Conservation (phyloP, 1,284 basidiomycete species). For the Fistulinella cinereoalba region DNA sequence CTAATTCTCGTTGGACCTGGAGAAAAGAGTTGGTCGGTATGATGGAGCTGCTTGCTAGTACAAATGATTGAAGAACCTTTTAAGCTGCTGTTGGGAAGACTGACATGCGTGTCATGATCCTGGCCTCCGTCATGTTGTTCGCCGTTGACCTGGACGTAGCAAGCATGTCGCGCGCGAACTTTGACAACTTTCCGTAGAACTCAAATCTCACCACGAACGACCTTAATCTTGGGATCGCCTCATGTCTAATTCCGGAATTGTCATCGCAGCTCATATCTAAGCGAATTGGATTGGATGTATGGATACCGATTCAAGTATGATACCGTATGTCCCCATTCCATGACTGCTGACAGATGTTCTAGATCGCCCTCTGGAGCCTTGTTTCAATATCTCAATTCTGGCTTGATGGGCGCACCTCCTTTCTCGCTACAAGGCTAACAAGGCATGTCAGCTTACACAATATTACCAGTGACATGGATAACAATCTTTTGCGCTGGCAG, state of each 20-base stretch:
- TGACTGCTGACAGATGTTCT: conserved; percentile 4
- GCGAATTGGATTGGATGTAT: conserved; percentile 67
- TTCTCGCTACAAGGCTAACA: conserved; percentile 51
- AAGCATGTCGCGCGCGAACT: conserved; percentile 57
- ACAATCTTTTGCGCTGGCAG: conserved; percentile 35
- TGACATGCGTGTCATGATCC: conserved; percentile 61
- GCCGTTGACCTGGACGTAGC: conserved; percentile 56
- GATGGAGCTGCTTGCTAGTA: conserved; percentile 29
- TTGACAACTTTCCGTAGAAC: conserved; percentile 56
- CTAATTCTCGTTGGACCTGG: conserved; percentile 68
- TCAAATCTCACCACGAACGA: conserved; percentile 52
- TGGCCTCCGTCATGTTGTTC: conserved; percentile 67
- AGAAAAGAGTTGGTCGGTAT: conserved; percentile 49
- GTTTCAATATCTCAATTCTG: conserved; percentile 64
- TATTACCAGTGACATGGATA: conserved; percentile 32
- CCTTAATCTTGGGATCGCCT: conserved; percentile 67
- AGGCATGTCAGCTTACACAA: conserved; percentile 24
- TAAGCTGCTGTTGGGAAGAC: conserved; percentile 54
- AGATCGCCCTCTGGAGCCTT: conserved; percentile 56
- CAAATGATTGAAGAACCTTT: conserved; percentile 18
- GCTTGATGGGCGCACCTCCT: conserved; percentile 52
- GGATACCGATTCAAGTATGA: conserved; percentile 63
- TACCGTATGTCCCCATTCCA: neutral
- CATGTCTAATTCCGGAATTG: conserved; percentile 60
- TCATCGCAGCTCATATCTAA: conserved; percentile 75